Conservation (phyloP, 257 asterid species). For the Oldenlandia corymbosa region DNA sequence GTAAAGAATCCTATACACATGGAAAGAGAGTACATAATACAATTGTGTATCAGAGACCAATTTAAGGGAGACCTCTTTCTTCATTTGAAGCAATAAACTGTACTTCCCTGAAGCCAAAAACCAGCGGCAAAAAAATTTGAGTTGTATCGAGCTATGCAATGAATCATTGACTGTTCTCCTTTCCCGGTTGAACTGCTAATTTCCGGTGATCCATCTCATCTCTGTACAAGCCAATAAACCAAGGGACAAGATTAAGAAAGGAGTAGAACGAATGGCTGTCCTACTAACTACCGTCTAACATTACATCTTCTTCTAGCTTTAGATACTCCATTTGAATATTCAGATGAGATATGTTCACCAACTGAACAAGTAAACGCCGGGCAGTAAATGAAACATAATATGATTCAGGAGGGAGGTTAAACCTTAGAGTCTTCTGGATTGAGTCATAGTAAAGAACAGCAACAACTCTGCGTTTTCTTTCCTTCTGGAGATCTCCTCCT, state of each 20-base stretch:
- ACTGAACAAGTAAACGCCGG: neutral
- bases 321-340: neutral
- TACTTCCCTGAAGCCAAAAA: neutral
- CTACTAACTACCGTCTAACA: neutral
- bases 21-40: neutral
- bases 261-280: neutral
- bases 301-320: too few species aligned
- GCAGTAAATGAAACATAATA: neutral
- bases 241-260: neutral
- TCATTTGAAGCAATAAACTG: neutral
- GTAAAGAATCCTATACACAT: slow-evolving; percentile 6
- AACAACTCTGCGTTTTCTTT: slow-evolving; percentile 49
- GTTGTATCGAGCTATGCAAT: neutral
- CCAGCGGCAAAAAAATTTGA: neutral
- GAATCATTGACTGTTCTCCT: slow-evolving; percentile 17
- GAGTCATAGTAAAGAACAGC: slow-evolving; percentile 80
- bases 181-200: slow-evolving; percentile 17
- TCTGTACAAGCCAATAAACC: slow-evolving; percentile 18
- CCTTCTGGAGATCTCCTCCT: slow-evolving; percentile 50
- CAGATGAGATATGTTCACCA: neutral
- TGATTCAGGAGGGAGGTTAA: slow-evolving; percentile 10
- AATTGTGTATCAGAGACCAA: slow-evolving; percentile 3
- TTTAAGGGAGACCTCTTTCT: neutral
- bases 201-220: slow-evolving; percentile 23
- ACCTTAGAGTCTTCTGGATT: slow-evolving; percentile 75